Percentiles rank a stretch among this genome's conserved stretches.
phyloP scores from a whole-genome alignment of 2,329 filamentous ascomycete species.

The Dryadomyces quercus-mongolicae region DNA sequence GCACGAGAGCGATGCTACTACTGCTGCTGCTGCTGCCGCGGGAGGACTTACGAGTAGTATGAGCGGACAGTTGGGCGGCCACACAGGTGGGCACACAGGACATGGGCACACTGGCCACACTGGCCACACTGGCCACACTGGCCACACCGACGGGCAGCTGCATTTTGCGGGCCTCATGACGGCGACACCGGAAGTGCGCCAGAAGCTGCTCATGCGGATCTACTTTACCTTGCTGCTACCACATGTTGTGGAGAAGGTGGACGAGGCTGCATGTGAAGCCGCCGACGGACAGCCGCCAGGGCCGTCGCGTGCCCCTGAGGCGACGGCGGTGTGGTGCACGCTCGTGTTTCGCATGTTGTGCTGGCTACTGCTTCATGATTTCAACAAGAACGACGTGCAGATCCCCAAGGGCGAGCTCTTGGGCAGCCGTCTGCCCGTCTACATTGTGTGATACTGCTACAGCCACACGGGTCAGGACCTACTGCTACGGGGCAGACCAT shows the following conservation, averaged over 20 bases:
- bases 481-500: too few relatives aligned
- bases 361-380: conserved; percentile 46
- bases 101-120: too few relatives aligned
- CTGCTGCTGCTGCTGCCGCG: too few relatives aligned
- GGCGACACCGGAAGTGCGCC: conserved; percentile 34
- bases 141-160: conserved; percentile 16
- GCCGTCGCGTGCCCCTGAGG: conserved; percentile 3
- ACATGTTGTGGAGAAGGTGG: conserved; percentile 22
- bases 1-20: too few relatives aligned
- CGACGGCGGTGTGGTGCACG: conserved; percentile 34
- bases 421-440: conserved; percentile 43
- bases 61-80: too few relatives aligned
- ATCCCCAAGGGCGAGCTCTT: conserved; percentile 38
- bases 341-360: conserved; percentile 46
- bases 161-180: conserved; percentile 33
- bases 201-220: conserved; percentile 36
- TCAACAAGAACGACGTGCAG: conserved; percentile 41
- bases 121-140: conserved; percentile 1
- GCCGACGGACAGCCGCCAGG: conserved; percentile 5
- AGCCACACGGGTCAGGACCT: too few relatives aligned
- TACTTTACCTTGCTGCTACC: conserved; percentile 35
- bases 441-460: conserved; percentile 27
- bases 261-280: background rate
- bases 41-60: too few relatives aligned
- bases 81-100: too few relatives aligned